Evolutionary conservation across 2,329 filamentous ascomycete genomes (phyloP), one percentile per base, ranked within the genome.

Genomic region (Fusarium aywerte): DNA sequence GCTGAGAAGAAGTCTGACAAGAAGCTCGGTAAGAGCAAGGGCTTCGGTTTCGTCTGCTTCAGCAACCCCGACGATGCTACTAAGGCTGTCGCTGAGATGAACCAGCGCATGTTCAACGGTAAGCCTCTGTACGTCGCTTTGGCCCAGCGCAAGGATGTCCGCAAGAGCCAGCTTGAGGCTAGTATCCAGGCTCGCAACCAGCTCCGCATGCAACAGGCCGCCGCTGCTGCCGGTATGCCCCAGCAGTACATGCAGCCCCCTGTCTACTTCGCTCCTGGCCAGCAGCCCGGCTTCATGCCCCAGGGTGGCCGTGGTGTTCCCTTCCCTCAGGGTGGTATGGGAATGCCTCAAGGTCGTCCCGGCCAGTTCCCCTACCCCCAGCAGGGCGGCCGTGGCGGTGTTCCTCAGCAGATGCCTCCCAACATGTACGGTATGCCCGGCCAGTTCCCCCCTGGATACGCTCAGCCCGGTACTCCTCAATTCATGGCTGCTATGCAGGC

Each of bases 31-130:
- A 98, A 98, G 92, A 97, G 93, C 90, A 99, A 98, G 87, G 96
- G 96, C 80, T 99, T 99, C 80, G 96, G 96, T 75, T 99, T 99
- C 81, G 96, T 99, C 77, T 99, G 96, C 91, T 99, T 99, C 86
- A 96, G 92, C 88, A 98, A 97, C 87, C 94, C 96, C 63, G 96
- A 99, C 76, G 96, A 99, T 80, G 96, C 96, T 71, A 97, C 95
- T 83, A 98, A 98, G 89, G 96, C 96, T 70, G 95, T 99, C 69
- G 93, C 94, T 64, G 96, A 99, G 82, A 97, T 98, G 93, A 99
- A 99, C 87, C 95, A 98, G 87, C 93, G 96, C 81, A 99, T 99
- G 96, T 87, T 98, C 73, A 91, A 94, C 80, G 88, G 88, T 84
- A 99, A 99, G 89, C 96, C 96, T 58, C 87, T 99, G 64, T 99